Conservation (phyloP, 2,329 filamentous ascomycete genomes). For the Aureobasidium sp. region DNA sequence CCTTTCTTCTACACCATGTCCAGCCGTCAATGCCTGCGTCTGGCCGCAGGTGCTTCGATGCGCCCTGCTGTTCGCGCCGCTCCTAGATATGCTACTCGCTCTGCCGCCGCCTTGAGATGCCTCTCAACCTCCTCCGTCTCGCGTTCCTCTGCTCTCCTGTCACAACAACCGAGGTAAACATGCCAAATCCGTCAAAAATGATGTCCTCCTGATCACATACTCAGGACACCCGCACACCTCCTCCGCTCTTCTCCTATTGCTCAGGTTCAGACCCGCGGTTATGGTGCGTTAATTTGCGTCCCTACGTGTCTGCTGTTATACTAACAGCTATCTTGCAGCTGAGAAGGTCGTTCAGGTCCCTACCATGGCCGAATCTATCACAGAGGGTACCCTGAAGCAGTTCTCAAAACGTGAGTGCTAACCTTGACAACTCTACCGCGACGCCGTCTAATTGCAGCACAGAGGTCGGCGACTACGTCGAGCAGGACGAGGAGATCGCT, state of each 20-base stretch:
- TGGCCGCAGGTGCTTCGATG: slow-evolving; percentile 23
- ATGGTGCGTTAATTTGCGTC: slow-evolving; percentile 25
- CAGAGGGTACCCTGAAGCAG: slow-evolving; percentile 92
- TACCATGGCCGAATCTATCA: slow-evolving; percentile 97
- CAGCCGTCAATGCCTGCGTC: slow-evolving; percentile 32
- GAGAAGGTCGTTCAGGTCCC: slow-evolving; percentile 88
- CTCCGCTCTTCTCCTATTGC: slow-evolving; percentile 19
- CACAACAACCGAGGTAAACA: slow-evolving; percentile 17
- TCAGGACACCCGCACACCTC: slow-evolving; percentile 18
- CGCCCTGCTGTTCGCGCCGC: slow-evolving; percentile 25
- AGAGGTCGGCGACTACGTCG: slow-evolving; percentile 86
- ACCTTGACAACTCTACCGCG: neutral
- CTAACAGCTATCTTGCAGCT: slow-evolving; percentile 40
- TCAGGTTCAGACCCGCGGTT: slow-evolving; percentile 23
- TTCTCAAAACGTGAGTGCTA: slow-evolving; percentile 65
- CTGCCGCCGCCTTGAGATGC: slow-evolving; percentile 16
- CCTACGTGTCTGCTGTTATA: neutral
- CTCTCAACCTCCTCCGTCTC: slow-evolving; percentile 17
- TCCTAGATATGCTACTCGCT: slow-evolving; percentile 16
- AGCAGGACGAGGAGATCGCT: slow-evolving; percentile 94
- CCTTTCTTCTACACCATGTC: slow-evolving; percentile 25
- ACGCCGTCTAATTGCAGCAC: slow-evolving; percentile 6
- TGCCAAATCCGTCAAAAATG: neutral
- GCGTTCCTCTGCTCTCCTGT: slow-evolving; percentile 17
- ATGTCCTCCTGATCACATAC: neutral